Base-by-base conservation (phyloP, 176 grass and related monocot genomes). In the Eragrostis curvula region DNA sequence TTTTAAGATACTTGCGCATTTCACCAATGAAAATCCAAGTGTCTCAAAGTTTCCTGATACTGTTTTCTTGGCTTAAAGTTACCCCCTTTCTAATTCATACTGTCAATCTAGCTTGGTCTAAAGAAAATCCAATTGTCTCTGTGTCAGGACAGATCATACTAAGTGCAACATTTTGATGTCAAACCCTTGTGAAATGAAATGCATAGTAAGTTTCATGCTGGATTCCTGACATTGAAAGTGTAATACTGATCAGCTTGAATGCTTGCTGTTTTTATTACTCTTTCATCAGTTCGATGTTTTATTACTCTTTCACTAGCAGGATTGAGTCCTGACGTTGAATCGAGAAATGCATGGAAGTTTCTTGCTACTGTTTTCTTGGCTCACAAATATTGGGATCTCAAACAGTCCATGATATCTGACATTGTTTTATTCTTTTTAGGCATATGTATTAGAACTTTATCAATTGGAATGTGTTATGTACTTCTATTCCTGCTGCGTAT, bases 161-260 rank as follows among this genome's bases (percentile, higher is more conserved):
- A 73, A 25, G 20, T 62, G 25, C 11, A 63, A 48, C 47, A 68
- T 63, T 74, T 72, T 63, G 45, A 30, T 51, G 29, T 74, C 29
- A 48, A 21, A 8, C 5, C 53, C 47, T 48, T 61, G 43, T 69
- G 17, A 39, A 66, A 36, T 8, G 11, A 32, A 6, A 68, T 48
- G 14, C 48, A 60, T 20, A 68, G 11, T n/a, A 56, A 42, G 17
- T 81, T 75, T 68, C 36, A 64, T 20, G 21, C 27, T 56, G 70
- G 30, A 64, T 52, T 36, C 4, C 24, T 52, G 27, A 21, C 44
- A 49, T 9, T 41, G 42, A 1, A 78, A 3, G 10, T 62, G 28
- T 7, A 71, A 61, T 40, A 18, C 67, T 6, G 17, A 16, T 13
- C 11, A 27, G 15, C 45, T 28, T 36, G 32, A 36, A 36, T 36